A percentile compares a stretch with the other conserved stretches of the same genome.
These are phyloP conservation scores for Rhodosporidiobolus sp. DNA, from an alignment of 768 basidiomycete species.

Conservation along the genomic window DNA sequence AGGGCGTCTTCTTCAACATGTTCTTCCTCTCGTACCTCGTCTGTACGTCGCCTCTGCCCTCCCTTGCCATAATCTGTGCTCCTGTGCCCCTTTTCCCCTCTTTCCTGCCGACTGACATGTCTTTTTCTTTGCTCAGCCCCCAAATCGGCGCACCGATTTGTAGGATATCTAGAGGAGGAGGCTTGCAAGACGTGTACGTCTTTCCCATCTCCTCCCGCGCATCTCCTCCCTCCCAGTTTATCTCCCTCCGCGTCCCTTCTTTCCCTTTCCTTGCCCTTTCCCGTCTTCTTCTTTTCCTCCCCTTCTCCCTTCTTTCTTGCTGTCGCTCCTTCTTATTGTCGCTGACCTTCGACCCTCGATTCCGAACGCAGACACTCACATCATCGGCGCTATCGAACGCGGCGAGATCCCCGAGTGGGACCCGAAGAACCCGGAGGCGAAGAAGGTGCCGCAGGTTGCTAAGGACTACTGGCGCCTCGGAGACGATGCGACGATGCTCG, in stretches of 20 bases:
- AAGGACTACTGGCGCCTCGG: slow-evolving; percentile 90
- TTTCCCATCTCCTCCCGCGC: slow-evolving; percentile 19
- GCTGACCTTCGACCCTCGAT: slow-evolving; percentile 49
- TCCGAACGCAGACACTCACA: slow-evolving; percentile 56
- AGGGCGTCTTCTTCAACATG: slow-evolving; percentile 59
- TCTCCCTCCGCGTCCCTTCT: too few relatives aligned
- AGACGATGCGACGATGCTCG: slow-evolving; percentile 70
- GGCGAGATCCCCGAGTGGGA: slow-evolving; percentile 77
- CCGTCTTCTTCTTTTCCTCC: too few relatives aligned
- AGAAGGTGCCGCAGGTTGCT: slow-evolving; percentile 72
- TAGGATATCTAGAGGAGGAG: slow-evolving; percentile 70
- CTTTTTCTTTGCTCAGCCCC: too few relatives aligned
- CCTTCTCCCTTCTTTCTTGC: too few relatives aligned
- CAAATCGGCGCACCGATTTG: slow-evolving; percentile 39
- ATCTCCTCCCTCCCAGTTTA: too few relatives aligned
- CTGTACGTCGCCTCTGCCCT: slow-evolving; percentile 1
- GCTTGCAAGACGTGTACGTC: slow-evolving; percentile 67
- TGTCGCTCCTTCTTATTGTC: slow-evolving; percentile 1
- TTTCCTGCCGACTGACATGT: too few relatives aligned
- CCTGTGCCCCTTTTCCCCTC: slow-evolving; percentile 43
- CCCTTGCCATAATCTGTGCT: background rate
- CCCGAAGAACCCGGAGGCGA: slow-evolving; percentile 51
- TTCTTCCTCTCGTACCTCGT: slow-evolving; percentile 70
- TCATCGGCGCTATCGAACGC: slow-evolving; percentile 76
- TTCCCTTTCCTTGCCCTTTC: too few relatives aligned